Evolutionary conservation across 768 basidiomycete genomes (phyloP).

Genomic region (Sarcodon aspratus): DNA sequence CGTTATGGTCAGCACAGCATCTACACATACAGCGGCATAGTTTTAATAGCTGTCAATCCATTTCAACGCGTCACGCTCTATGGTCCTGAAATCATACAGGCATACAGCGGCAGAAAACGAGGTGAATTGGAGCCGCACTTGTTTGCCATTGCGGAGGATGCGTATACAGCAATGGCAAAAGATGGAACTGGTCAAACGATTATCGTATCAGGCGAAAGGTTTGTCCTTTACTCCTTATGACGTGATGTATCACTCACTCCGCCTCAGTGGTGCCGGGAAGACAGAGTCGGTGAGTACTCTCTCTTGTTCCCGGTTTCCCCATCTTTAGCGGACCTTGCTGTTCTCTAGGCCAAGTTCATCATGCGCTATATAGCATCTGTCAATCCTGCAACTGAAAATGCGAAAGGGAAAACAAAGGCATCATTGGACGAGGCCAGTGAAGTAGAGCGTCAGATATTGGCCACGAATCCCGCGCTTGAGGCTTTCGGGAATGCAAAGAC

Average conservation of each 20-base stretch:
- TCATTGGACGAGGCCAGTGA: constrained; percentile 84
- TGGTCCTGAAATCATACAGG: constrained; percentile 94
- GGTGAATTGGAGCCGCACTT: constrained; percentile 96
- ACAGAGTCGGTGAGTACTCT: constrained; percentile 77
- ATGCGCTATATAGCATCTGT: constrained; percentile 99
- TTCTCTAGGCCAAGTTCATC: constrained; percentile 84
- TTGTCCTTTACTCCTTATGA: constrained; percentile 12
- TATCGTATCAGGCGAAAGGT: constrained; percentile 98
- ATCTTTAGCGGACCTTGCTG: constrained; percentile 2
- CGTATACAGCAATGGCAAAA: constrained; percentile 93
- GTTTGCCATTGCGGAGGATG: constrained; percentile 99
- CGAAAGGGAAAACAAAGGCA: constrained; percentile 56
- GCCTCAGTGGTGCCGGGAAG: constrained; percentile 88
- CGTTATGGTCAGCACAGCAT: constrained; percentile 96
- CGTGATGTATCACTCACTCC: constrained; percentile 5
- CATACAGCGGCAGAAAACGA: constrained; percentile 83
- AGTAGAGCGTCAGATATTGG: constrained; percentile 93
- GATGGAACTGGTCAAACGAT: constrained; percentile 95
- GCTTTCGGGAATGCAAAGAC: constrained; percentile 99
- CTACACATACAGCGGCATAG: constrained; percentile 98
- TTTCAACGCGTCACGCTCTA: constrained; percentile 97
- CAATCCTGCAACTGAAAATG: constrained; percentile 59
- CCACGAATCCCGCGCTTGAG: constrained; percentile 98
- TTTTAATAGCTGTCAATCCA: constrained; percentile 97
- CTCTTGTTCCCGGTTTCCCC: background rate